Evolutionary conservation across 2,329 filamentous ascomycete species (phyloP), one percentile per base, ranked within the genome.

Genomic region (Lachnellula suecica): DNA sequence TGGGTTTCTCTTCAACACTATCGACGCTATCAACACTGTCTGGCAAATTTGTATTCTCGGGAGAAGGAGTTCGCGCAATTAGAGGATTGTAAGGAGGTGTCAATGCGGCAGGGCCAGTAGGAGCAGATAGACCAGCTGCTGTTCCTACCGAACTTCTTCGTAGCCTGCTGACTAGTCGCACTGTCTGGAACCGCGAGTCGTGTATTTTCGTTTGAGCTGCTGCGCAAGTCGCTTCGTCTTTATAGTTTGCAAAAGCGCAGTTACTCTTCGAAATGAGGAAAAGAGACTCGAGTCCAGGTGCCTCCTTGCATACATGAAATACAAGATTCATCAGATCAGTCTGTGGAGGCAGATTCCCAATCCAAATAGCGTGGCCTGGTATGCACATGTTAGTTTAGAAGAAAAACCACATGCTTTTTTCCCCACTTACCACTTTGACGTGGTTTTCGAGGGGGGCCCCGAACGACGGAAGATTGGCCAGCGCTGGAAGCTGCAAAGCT

Each of bases 221-320:
- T 6, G 81, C 73, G 66, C 91, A 97, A 4, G 84, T 83, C 3
- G 77, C 73, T 63, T 96, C 91, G 46, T 90, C 88, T 57, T 86
- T 89, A 69, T 95, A 97, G 66, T 97, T 97, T 59, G 96, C 91
- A 73, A 97, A 97, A 0, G 92, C 93, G 66, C 93, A 97, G 67
- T 97, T 97, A 68, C 92, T 97, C 70, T 97, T 97, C 0, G 92
- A 93, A 37, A 97, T 97, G 31, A 97, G 74, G 61, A 97, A 97
- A 0, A 97, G 75, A 43, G 91, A 96, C 67, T 96, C 89, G 20
- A 97, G 83, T 1, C 91, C 81, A 38, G 77, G 82, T 0, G 79
- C 80, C 0, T 90, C 86, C 59, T 92, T 87, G 57, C 83, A 95
- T 52, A 97, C 94, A 67, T 97, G 89, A 54, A 94, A 84, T 47